Evolutionary conservation across 768 basidiomycete genomes (phyloP), one percentile per base, ranked within the genome.

Genomic region (Phaeotremella skinneri): DNA sequence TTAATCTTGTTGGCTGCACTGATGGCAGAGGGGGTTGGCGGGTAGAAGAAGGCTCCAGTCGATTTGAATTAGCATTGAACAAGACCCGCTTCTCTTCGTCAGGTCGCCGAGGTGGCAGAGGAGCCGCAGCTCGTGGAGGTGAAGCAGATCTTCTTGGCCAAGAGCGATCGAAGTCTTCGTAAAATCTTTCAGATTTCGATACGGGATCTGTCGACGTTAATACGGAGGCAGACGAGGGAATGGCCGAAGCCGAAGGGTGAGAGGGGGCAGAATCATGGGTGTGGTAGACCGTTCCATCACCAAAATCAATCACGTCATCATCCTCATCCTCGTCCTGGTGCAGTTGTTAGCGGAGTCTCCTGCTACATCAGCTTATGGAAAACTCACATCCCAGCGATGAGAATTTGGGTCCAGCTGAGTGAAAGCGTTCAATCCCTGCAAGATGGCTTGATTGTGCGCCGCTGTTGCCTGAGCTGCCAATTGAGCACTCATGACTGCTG

Each of bases 1-100:
- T 61, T 2, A 61, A 52, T 29, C 55, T 27, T 3, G 55, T 59
- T 42, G 63, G 63, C 30, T 60, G 59, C 11, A 56, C 32, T 3
- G 43, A 39, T 14, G 30, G 23, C 13, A 26, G 42, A 3, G 48
- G 56, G 23, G 52, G 52, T 14, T 39, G 56, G 29, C 51, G 59
- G 2, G 29, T 20, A 5, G 52, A 27, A 32, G 63, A 90, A 2
- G 90, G 89, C 76, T 98, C 94, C 56, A 97, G 78, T 63, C 85
- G 83, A 70, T 96, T 97, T 9, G 88, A 89, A 2, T 88, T 85
- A 69, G 94, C 96, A 70, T 99, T 98, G 81, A 97, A 99, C n/a
- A 99, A 81, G 0, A 86, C 86, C 41, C 89, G 84, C 31, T 87
- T 82, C 1, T 81, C 77, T 39, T 86, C 84, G 59, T 82, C 80